A percentile compares a stretch with the other conserved stretches of the same genome.
phyloP scores from a whole-genome alignment of 2,329 filamentous ascomycete species.

The Pyrenophora tritici-repentis region DNA sequence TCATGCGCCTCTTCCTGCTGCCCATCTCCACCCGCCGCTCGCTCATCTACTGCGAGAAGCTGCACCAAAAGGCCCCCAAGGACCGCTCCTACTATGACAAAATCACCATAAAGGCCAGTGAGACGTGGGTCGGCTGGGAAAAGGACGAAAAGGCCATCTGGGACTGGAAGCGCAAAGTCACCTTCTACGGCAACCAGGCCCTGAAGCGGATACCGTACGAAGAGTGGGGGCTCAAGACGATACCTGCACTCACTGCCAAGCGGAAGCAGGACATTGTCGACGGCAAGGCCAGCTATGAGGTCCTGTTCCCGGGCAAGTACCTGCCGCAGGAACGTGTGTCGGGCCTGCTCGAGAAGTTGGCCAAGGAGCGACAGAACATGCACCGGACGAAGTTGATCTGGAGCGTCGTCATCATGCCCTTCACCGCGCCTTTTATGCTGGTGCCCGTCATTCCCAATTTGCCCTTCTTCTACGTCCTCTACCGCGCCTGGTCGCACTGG shows the following conservation, averaged over 20 bases:
- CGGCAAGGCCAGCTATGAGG: conserved; percentile 68
- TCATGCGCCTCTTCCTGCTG: conserved; percentile 91
- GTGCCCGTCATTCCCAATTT: conserved; percentile 89
- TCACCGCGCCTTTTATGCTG: conserved; percentile 80
- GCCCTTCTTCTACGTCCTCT: conserved; percentile 94
- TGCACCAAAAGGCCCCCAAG: conserved; percentile 58
- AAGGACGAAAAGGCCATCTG: conserved; percentile 64
- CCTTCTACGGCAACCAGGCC: conserved; percentile 82
- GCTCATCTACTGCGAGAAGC: conserved; percentile 86
- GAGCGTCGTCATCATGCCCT: conserved; percentile 66
- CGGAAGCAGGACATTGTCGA: conserved; percentile 67
- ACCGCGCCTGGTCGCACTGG: conserved; percentile 68
- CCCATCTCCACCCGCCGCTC: conserved; percentile 90
- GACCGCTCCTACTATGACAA: conserved; percentile 68
- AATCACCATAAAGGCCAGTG: conserved; percentile 70
- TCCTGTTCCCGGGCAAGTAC: conserved; percentile 75
- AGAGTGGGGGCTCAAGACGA: conserved; percentile 96
- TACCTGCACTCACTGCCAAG: conserved; percentile 77
- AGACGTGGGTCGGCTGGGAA: conserved; percentile 87
- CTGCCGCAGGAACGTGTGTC: conserved; percentile 68
- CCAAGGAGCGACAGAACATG: conserved; percentile 77
- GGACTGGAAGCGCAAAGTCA: conserved; percentile 88
- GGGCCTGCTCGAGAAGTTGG: conserved; percentile 69
- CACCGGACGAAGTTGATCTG: conserved; percentile 79
- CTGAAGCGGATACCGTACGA: conserved; percentile 90